phyloP scores from a whole-genome alignment of 345 rosid genomes.

The Carallia brachiata region DNA sequence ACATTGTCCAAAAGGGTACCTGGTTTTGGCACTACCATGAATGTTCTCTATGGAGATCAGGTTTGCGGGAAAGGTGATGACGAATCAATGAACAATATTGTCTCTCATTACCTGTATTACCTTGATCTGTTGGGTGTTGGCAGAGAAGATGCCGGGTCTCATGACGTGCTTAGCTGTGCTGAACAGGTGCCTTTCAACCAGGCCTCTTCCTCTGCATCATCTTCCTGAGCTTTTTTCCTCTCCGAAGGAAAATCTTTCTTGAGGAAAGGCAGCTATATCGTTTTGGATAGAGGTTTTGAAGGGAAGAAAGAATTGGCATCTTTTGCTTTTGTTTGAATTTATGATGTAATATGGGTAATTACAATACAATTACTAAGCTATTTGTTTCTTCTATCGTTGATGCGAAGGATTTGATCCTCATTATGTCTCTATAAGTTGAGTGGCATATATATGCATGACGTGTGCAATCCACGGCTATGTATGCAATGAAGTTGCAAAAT shows the following conservation, averaged over 20 bases:
- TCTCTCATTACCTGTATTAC: constrained; percentile 71
- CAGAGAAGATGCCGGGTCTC: constrained; percentile 85
- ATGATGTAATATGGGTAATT: neutral
- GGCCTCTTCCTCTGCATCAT: constrained; percentile 28
- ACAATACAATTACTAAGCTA: no score
- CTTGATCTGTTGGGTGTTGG: constrained; percentile 85
- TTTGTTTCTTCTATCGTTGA: no score
- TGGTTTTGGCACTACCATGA: constrained; percentile 80
- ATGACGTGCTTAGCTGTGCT: constrained; percentile 64
- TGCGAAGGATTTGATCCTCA: no score
- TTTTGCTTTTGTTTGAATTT: neutral
- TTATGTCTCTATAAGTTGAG: no score
- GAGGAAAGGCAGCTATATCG: neutral
- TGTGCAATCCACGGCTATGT: no score
- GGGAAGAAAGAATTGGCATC: neutral
- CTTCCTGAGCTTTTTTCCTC: constrained; percentile 18
- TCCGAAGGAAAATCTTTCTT: neutral
- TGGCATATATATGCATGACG: no score
- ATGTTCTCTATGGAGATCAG: constrained; percentile 68
- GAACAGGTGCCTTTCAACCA: constrained; percentile 64
- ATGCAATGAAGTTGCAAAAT: no score
- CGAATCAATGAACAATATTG: constrained; percentile 67
- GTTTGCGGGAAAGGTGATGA: constrained; percentile 58
- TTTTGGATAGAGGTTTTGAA: neutral
- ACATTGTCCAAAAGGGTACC: constrained; percentile 64